Evolutionary conservation across 495 filamentous ascomycete species (phyloP), one percentile per base, ranked within the genome.

Genomic region (Hapsidospora chrysogenum): DNA sequence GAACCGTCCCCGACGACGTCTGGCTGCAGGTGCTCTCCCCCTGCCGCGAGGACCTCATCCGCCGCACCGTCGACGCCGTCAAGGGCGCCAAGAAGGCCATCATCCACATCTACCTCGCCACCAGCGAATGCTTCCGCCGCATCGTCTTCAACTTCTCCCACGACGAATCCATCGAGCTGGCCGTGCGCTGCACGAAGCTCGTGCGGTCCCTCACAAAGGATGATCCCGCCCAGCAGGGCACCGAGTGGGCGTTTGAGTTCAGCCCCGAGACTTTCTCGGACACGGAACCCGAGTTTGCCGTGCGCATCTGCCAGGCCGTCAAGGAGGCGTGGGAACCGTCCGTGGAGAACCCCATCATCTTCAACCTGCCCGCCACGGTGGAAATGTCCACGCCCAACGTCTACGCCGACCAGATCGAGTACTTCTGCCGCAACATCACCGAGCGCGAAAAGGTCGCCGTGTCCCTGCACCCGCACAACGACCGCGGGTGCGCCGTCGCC

Each of bases 251-350:
- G 21, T 93, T 85, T 47, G 87, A 96, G 56, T 97, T 96, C 63
- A 86, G 79, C 23, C 89, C 89, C 10, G 89, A 97, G 65, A 92
- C 82, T 9, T 97, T 96, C 64, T 92, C 84, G 4, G 89, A 95
- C 53, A 80, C 81, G 10, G 72, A 79, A 42, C 76, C 80, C 9
- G 85, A 87, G 17, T 95, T 80, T 50, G 80, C 77, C 8, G 58
- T 95, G 16, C 53, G 76, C 46, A 72, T 96, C 21, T 97, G 89
- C 52, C 81, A 94, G 53, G 86, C 86, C 17, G 87, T 95, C 40
- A 96, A 95, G 66, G 75, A 64, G n/a, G 86, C 85, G 1, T 97
- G 89, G 89, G 86, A 64, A 35, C 87, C 89, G 4, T 72, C 75
- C 0, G 76, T 60, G 14, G 68, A 86, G 51, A 76, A 79, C 47